Percentiles rank a stretch among this genome's conserved stretches.
Conservation (phyloP, 345 rosid species). For the Aurinia saxatilis region DNA sequence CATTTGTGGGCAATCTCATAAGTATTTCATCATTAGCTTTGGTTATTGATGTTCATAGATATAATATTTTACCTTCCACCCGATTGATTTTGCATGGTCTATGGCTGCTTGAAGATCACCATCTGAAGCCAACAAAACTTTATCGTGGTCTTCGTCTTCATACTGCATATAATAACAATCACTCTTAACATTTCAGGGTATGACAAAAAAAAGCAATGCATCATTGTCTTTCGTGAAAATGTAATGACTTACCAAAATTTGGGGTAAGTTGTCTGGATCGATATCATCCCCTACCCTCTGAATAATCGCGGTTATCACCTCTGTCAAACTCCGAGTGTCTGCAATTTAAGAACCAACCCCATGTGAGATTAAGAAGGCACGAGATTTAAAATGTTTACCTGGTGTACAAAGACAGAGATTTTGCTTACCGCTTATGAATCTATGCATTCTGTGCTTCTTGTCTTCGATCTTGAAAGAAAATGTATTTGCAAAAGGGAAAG, state of each 20-base stretch:
- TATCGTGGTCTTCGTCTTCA: constrained; percentile 95
- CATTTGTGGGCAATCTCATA: neutral
- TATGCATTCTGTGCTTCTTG: constrained; percentile 75
- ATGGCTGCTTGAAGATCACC: constrained; percentile 79
- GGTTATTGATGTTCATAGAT: neutral
- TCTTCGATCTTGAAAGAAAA: constrained; percentile 89
- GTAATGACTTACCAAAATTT: constrained; percentile 55
- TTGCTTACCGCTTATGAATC: constrained; percentile 75
- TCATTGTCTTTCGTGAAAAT: neutral
- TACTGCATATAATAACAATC: constrained; percentile 43
- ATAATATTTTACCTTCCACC: constrained; percentile 69
- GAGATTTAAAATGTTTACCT: neutral
- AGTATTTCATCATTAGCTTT: neutral
- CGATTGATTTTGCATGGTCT: constrained; percentile 83
- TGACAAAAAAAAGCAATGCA: neutral
- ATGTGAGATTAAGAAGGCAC: constrained; percentile 2
- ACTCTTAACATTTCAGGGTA: constrained; percentile 5
- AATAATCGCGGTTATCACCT: constrained; percentile 71
- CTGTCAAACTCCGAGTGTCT: constrained; percentile 78
- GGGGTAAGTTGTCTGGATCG: constrained; percentile 69
- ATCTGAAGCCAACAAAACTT: constrained; percentile 83
- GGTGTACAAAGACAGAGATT: neutral
- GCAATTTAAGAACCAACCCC: constrained; percentile 20
- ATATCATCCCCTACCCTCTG: constrained; percentile 86
- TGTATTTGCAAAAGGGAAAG: constrained; percentile 40